Conservation (phyloP, 306 rosid genomes). For the Vachellia collinsii region DNA sequence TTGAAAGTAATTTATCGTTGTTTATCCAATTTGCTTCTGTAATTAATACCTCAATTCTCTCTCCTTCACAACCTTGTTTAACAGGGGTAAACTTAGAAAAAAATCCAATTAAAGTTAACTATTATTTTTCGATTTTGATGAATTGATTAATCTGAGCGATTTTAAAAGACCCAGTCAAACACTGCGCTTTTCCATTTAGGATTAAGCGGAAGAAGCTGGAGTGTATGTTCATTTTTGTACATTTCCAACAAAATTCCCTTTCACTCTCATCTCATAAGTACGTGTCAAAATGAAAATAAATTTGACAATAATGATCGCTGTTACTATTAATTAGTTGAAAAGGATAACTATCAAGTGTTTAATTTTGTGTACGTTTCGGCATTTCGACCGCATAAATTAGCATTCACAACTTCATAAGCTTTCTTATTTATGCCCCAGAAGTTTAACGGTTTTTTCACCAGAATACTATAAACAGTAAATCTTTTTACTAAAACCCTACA, state of each 20-base stretch:
- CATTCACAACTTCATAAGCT: not conserved
- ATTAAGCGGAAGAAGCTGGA: not conserved
- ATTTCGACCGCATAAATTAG: not conserved
- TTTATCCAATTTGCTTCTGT: too few relatives aligned
- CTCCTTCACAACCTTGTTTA: too few relatives aligned
- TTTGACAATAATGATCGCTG: not conserved
- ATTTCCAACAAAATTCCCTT: not conserved
- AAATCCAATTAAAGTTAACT: too few relatives aligned
- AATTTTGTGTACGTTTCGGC: not conserved
- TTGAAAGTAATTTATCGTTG: too few relatives aligned
- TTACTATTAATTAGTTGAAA: not conserved
- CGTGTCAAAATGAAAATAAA: not conserved
- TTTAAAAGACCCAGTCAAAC: not conserved
- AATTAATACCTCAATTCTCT: too few relatives aligned
- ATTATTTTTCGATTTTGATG: too few relatives aligned
- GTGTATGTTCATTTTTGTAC: not conserved
- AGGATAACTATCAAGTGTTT: not conserved
- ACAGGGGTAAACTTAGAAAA: too few relatives aligned
- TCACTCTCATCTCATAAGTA: not conserved
- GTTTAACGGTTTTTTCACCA: too few relatives aligned
- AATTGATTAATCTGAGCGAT: too few relatives aligned
- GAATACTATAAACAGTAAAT: too few relatives aligned
- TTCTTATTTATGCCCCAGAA: not conserved
- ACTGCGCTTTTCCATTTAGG: not conserved
- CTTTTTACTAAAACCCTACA: too few relatives aligned